Evolutionary conservation across 306 rosid genomes (phyloP).

Genomic region (Herpetospermum pedunculosum): DNA sequence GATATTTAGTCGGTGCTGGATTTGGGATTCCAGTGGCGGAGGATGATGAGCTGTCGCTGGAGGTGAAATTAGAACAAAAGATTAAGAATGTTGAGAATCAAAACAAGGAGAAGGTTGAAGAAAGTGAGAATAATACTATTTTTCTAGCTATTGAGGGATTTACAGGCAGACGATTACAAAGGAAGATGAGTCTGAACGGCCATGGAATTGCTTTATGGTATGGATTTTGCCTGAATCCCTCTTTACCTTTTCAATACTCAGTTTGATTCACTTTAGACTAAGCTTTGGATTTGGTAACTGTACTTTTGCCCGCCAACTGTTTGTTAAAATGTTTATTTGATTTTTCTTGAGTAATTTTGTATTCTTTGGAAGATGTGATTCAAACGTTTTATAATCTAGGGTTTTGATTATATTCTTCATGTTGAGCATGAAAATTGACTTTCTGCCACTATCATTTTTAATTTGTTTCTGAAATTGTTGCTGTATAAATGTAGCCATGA

Average conservation of each 20-base stretch:
- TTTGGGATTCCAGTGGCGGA: slow-evolving; percentile 26
- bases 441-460: background rate
- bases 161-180: slow-evolving; percentile 36
- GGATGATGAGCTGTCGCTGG: slow-evolving; percentile 30
- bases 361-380: background rate
- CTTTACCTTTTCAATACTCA: background rate
- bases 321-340: no score
- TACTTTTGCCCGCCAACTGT: no score
- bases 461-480: background rate
- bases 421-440: background rate
- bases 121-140: slow-evolving; percentile 7
- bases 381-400: background rate
- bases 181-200: slow-evolving; percentile 78
- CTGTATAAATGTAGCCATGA: slow-evolving; percentile 41
- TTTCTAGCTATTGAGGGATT: slow-evolving; percentile 61
- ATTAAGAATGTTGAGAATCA: slow-evolving; percentile 23
- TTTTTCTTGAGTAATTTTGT: background rate
- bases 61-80: background rate
- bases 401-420: background rate
- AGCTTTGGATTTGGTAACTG: background rate
- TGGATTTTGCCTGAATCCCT: background rate
- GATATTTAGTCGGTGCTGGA: slow-evolving; percentile 2
- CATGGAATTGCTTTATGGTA: slow-evolving; percentile 80
- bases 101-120: slow-evolving; percentile 8
- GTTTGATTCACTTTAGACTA: background rate